These are phyloP conservation scores for Teratosphaeria nubilosa DNA, from an alignment of 2,329 filamentous ascomycete genomes.

Conservation along the genomic window DNA sequence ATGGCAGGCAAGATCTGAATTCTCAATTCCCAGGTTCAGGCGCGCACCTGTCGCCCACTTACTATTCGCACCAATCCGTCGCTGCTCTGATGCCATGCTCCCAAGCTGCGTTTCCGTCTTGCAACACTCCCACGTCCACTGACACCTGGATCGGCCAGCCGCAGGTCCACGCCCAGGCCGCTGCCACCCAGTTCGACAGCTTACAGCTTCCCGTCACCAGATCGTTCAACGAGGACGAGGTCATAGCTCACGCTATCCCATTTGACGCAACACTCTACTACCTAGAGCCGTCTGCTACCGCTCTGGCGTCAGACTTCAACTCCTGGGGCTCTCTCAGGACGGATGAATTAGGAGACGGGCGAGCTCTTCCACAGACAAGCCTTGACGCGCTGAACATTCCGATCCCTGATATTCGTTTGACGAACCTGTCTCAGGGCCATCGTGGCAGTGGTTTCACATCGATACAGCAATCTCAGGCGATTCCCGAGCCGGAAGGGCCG, in stretches of 20 bases:
- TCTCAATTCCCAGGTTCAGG: neutral
- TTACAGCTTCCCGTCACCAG: neutral
- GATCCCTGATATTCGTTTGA: neutral
- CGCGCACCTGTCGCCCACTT: conserved; percentile 1
- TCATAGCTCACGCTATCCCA: neutral
- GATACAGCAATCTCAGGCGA: neutral
- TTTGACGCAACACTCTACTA: neutral
- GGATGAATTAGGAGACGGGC: neutral
- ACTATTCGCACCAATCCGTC: neutral
- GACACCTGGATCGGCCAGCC: neutral
- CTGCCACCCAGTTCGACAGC: neutral
- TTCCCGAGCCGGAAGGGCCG: neutral
- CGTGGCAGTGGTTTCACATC: neutral
- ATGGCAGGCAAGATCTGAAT: conserved; percentile 5
- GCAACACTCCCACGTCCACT: neutral
- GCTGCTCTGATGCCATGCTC: neutral
- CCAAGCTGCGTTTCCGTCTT: neutral
- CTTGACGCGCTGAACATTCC: neutral
- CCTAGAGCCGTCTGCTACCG: neutral
- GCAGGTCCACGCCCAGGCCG: neutral
- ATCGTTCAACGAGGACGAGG: neutral
- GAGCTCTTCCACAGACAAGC: neutral
- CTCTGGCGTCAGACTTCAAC: neutral
- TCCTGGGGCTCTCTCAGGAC: neutral
- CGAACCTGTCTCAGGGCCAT: neutral